Conservation (phyloP, 495 filamentous ascomycete species). For the Aspergillus indologenus region DNA sequence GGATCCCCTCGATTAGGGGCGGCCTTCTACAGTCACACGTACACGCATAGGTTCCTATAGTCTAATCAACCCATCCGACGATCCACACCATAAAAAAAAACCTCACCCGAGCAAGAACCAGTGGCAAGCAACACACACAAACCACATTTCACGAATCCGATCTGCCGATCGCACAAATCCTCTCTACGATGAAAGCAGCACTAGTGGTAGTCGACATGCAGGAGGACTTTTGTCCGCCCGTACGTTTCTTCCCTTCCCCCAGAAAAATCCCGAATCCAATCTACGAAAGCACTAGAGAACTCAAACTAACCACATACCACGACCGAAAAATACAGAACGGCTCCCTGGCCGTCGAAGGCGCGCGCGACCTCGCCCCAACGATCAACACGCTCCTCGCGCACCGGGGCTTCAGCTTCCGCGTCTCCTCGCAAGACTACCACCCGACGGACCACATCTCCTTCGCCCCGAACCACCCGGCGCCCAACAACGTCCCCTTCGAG, state of each 20-base stretch:
- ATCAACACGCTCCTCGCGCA: constrained; percentile 75
- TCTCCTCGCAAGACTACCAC: constrained; percentile 91
- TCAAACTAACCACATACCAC: background rate
- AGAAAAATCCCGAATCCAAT: too few relatives aligned
- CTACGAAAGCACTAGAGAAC: too few relatives aligned
- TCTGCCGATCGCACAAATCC: too few relatives aligned
- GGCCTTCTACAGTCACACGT: background rate
- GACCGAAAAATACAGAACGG: constrained; percentile 65
- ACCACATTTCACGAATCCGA: too few relatives aligned
- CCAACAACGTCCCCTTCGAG: constrained; percentile 64
- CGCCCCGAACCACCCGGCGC: constrained; percentile 67
- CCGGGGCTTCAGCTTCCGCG: constrained; percentile 63
- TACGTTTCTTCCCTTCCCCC: constrained; percentile 27
- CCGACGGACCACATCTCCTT: constrained; percentile 86
- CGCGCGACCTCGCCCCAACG: constrained; percentile 61
- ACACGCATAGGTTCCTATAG: too few relatives aligned
- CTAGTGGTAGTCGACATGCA: constrained; percentile 85
- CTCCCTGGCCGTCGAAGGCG: constrained; percentile 71
- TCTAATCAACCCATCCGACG: too few relatives aligned
- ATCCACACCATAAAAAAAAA: too few relatives aligned
- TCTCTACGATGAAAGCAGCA: constrained; percentile 46
- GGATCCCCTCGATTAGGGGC: background rate
- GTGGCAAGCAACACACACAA: too few relatives aligned
- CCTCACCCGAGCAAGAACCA: too few relatives aligned
- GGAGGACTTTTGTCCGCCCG: constrained; percentile 94